Evolutionary conservation across 2,329 filamentous ascomycete species (phyloP).

Genomic region (Colletotrichum magnum): DNA sequence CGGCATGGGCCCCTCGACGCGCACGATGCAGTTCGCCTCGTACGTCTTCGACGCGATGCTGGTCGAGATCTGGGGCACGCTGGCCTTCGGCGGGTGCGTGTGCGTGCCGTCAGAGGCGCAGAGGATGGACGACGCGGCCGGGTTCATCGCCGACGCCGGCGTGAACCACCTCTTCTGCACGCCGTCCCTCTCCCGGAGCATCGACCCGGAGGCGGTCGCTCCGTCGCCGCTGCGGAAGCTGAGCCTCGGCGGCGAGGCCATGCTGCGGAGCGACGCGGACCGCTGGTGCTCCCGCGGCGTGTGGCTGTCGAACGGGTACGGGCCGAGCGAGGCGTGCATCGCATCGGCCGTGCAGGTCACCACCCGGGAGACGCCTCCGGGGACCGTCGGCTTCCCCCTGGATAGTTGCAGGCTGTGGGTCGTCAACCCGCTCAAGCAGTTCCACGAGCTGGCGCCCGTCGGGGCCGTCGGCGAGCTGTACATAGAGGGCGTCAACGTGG

Average conservation of each 20-base stretch:
- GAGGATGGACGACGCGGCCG: background rate
- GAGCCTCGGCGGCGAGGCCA: background rate
- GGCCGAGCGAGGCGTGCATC: too few species aligned
- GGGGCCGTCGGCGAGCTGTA: conserved; percentile 20
- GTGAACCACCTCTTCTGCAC: too few species aligned
- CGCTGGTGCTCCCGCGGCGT: background rate
- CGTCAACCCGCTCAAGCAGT: conserved; percentile 8
- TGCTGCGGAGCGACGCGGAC: background rate
- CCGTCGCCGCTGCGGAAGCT: background rate
- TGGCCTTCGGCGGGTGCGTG: background rate
- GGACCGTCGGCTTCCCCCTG: too few species aligned
- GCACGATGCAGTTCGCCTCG: too few species aligned
- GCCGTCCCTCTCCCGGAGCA: background rate
- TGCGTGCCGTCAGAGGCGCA: background rate
- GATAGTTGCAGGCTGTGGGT: conserved; percentile 1
- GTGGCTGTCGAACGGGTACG: too few species aligned
- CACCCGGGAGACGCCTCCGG: too few species aligned
- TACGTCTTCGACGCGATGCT: background rate
- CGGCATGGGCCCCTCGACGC: too few species aligned
- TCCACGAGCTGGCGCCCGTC: background rate
- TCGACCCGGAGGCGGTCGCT: background rate
- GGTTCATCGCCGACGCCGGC: background rate
- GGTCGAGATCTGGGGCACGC: background rate
- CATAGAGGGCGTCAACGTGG: conserved; percentile 19
- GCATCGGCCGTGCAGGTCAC: too few species aligned